Base-by-base conservation (phyloP, 2,329 filamentous ascomycete genomes). In the Zalaria sp. region DNA sequence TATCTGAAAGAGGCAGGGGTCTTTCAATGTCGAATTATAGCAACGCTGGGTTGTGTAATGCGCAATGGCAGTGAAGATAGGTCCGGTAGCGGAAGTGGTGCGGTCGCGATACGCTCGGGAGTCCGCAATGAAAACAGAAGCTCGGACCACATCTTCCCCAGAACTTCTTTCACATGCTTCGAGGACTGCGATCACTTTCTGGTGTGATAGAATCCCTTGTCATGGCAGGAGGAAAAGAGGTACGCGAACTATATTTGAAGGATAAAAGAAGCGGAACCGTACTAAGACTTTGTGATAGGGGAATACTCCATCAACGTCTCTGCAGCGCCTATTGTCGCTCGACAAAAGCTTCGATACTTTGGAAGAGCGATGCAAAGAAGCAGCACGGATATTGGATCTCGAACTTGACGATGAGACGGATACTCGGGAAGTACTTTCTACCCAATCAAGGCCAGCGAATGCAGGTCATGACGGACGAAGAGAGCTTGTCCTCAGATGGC, bases 401-500 rank as follows among this genome's bases (percentile, higher is more conserved):
- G 40, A 55, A 25, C 44, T 49, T 11, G 39, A 47, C 38, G 45
- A n/a, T 8, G 27, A 4, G n/a, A 7, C 29, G n/a, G n/a, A 32
- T 32, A n/a, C n/a, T 7, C 2, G n/a, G 29, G 29, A 32, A 2
- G 29, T 3, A n/a, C 29, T 32, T 7, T 32, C 29, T 10, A 28
- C n/a, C 18, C 10, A 11, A 10, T 27, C 11, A 11, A 8, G 35
- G 25, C 37, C 35, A 7, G 18, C 27, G 18, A 31, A 37, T 7
- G 26, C 37, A 11, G 35, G 44, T 6, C 43, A 47, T 36, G 37
- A 44, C 39, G 43, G 43, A 27, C 71, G 73, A 52, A 73, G 77
- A 51, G 77, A 82, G 63, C 82, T 77, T 76, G 67, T 80, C 9
- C 55, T 81, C 43, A 71, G 73, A 52, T 83, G 79, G 79, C 59